Evolutionary conservation across 2,329 filamentous ascomycete species (phyloP), one percentile per base, ranked within the genome.

Genomic region (Fusarium sp.): DNA sequence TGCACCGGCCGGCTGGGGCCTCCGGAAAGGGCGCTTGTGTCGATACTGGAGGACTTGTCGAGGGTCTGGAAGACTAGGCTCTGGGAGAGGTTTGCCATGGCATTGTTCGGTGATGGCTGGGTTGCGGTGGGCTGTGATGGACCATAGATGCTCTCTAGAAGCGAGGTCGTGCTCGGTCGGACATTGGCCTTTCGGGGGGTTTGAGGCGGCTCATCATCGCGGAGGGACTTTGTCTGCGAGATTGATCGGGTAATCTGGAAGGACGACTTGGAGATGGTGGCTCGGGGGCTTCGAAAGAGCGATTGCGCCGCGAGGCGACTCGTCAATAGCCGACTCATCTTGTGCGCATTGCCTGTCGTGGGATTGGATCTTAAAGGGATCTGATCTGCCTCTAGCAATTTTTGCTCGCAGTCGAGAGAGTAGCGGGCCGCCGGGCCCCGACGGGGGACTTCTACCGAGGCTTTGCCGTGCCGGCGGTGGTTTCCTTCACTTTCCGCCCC

Each of bases 321-420:
- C 65, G 73, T 70, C 45, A 79, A 72, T 67, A 77, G 70, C 48
- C 75, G 77, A 58, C 76, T 81, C 81, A 83, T 83, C 48, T 68
- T 73, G 66, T 67, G 62, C 49, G 63, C 70, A 75, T 76, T 37
- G 63, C 69, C 54, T 57, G 62, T 43, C 61, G 61, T 55, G 48
- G 44, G 31, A 38, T 53, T 14, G 23, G 21, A 53, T 42, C 45
- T 49, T 59, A 54, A 56, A 64, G 49, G 49, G 46, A 53, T 63
- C 59, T 52, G 23, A 53, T 63, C 60, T 50, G 43, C 49, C 37
- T 53, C 60, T 63, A 57, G 53, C 64, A 68, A 71, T 70, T 71
- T 73, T 71, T 71, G 41, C 56, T 53, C 48, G 23, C 49, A 23
- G 45, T 49, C 17, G 49, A 53, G 54, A 50, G 31, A 33, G 44